Evolutionary conservation across 2,329 filamentous ascomycete species (phyloP), one percentile per base, ranked within the genome.

Genomic region (Dryadomyces quercus-mongolicae): DNA sequence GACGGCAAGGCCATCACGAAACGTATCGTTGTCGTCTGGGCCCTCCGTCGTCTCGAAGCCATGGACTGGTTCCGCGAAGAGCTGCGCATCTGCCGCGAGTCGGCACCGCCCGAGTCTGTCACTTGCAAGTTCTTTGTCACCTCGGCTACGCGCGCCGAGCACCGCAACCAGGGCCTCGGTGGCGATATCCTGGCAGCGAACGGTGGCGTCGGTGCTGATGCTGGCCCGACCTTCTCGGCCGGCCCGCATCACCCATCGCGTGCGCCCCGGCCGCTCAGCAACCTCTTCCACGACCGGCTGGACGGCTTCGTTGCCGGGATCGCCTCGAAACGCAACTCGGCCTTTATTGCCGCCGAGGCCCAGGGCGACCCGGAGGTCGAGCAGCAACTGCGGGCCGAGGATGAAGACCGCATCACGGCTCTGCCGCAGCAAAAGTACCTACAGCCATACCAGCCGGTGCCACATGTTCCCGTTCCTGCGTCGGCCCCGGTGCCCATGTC

Each of bases 1-100:
- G 91, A 95, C 64, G 88, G 89, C 51, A 95, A 95, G 68, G 91
- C 92, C 38, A 88, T 95, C 47, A 96, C 91, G 2, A 88, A 86
- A 66, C 88, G 85, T 59, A 85, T 97, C 5, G 85, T 93, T 16
- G 88, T 97, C 1, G 81, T 97, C n/a, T 97, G 92, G 92, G 84
- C 91, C 5, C 74, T 96, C 60, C 95, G 93, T 69, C 82, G 87
- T 54, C 82, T 93, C 15, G 92, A 96, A 67, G 88, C 89, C 1
- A 89, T 97, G 83, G 89, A 96, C 66, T 97, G 92, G 92, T 97
- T 96, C 75, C 87, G 88, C 60, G 91, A 96, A 69, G 92, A 96
- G 67, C 75, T 96, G 56, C 81, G 90, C 49, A 95, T 96, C 62
- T 95, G 92, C 70, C 81, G 89, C 62, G 88, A 96, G 68, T 85